Conservation (phyloP, 2,329 filamentous ascomycete species). For the Cercospora berteroae region DNA sequence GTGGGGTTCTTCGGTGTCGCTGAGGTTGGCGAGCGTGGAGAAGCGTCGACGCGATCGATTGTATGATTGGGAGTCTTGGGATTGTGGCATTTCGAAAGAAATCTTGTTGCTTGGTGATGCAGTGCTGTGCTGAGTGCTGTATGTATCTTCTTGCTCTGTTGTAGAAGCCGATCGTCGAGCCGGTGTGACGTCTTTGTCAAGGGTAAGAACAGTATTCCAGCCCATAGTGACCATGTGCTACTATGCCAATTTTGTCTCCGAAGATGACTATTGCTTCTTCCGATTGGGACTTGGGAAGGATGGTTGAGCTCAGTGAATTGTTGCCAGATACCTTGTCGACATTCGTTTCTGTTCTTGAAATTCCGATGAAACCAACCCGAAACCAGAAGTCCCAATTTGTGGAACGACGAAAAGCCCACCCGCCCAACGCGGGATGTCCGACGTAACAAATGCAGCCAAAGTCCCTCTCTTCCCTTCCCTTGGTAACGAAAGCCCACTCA, state of each 20-base stretch:
- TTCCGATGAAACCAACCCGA: constrained; percentile 1
- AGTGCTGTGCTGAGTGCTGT: neutral
- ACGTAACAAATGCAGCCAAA: neutral
- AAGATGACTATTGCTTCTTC: neutral
- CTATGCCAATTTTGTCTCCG: neutral
- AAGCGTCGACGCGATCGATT: constrained; percentile 4
- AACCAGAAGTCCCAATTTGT: neutral
- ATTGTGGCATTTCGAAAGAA: neutral
- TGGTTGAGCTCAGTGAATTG: neutral
- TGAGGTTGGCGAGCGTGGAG: constrained; percentile 1
- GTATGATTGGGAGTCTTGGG: neutral
- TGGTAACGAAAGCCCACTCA: neutral
- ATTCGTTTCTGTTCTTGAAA: neutral
- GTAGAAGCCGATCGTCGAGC: neutral
- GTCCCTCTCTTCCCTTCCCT: neutral
- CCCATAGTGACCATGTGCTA: neutral
- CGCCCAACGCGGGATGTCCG: neutral
- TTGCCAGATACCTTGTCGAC: neutral
- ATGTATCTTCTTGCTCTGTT: neutral
- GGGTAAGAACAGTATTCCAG: neutral
- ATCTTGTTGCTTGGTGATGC: neutral
- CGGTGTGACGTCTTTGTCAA: neutral
- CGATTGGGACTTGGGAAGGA: neutral
- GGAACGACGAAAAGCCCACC: neutral
- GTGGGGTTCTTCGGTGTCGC: neutral